Conservation (phyloP, 768 basidiomycete genomes). For the Floccularia luteovirens region DNA sequence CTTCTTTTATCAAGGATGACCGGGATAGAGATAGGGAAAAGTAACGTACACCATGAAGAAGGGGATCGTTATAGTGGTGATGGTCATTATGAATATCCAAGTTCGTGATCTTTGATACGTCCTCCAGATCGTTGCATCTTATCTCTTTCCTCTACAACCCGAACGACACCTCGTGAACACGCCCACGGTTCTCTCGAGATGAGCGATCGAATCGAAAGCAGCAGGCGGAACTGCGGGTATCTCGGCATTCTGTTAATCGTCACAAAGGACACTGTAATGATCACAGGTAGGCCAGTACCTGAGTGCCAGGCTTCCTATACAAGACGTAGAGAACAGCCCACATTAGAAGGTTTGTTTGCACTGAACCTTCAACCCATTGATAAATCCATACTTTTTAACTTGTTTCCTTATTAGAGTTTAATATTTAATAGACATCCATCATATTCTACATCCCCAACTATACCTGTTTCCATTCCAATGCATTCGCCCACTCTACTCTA, state of each 20-base stretch:
- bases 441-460: neutral
- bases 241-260: neutral
- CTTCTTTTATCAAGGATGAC: neutral
- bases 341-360: neutral
- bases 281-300: neutral
- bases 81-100: neutral
- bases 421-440: neutral
- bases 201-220: neutral
- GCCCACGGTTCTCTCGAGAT: neutral
- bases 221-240: too few relatives aligned
- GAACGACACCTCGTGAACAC: neutral
- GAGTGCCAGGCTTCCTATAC: neutral
- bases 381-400: neutral
- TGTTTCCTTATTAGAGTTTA: neutral
- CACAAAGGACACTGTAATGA: neutral
- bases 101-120: neutral
- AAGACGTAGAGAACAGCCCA: neutral
- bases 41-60: neutral
- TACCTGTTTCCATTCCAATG: neutral
- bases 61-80: neutral
- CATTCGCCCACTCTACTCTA: neutral
- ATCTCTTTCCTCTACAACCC: neutral
- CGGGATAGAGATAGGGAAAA: too few relatives aligned
- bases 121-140: neutral
- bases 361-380: neutral